phyloP scores from a whole-genome alignment of 1,139 yeast genomes.

The Petasospora rhodanensis region DNA sequence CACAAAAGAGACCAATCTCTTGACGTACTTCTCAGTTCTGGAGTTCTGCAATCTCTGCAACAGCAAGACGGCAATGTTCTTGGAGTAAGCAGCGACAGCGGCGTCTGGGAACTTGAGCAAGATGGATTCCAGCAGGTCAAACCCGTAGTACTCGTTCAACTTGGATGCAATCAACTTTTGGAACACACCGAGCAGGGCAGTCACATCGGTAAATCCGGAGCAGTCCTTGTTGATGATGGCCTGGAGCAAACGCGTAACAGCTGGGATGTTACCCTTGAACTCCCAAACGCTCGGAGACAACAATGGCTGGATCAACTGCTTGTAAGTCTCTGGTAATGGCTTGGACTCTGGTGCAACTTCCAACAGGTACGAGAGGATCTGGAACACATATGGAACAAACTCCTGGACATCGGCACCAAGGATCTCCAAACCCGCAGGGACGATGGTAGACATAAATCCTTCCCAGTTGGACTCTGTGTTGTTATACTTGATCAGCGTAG shows the following conservation, averaged over 20 bases:
- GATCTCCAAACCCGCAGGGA: conserved; percentile 65
- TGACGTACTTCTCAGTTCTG: conserved; percentile 77
- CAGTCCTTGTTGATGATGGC: conserved; percentile 68
- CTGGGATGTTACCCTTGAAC: conserved; percentile 87
- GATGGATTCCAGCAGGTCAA: conserved; percentile 75
- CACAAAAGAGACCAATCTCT: conserved; percentile 64
- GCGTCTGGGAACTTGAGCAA: conserved; percentile 52
- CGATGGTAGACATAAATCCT: conserved; percentile 48
- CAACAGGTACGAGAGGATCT: conserved; percentile 72
- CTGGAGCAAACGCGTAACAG: conserved; percentile 73
- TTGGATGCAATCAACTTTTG: conserved; percentile 88
- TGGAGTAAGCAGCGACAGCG: conserved; percentile 50
- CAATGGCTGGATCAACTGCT: conserved; percentile 70
- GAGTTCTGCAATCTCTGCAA: conserved; percentile 77
- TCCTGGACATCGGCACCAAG: conserved; percentile 87
- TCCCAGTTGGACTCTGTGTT: conserved; percentile 31
- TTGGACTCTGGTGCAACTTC: conserved; percentile 51
- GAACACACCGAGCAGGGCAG: conserved; percentile 92
- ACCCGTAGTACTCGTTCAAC: conserved; percentile 74
- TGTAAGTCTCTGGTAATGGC: conserved; percentile 59
- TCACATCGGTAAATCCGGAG: conserved; percentile 45
- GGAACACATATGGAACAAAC: conserved; percentile 90
- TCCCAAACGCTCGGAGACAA: conserved; percentile 93
- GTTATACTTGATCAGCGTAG: conserved; percentile 62
- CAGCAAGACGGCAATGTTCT: conserved; percentile 70